These are phyloP conservation scores for Pseudogymnoascus sp. DNA, from an alignment of 2,329 filamentous ascomycete species.

Conservation along the genomic window DNA sequence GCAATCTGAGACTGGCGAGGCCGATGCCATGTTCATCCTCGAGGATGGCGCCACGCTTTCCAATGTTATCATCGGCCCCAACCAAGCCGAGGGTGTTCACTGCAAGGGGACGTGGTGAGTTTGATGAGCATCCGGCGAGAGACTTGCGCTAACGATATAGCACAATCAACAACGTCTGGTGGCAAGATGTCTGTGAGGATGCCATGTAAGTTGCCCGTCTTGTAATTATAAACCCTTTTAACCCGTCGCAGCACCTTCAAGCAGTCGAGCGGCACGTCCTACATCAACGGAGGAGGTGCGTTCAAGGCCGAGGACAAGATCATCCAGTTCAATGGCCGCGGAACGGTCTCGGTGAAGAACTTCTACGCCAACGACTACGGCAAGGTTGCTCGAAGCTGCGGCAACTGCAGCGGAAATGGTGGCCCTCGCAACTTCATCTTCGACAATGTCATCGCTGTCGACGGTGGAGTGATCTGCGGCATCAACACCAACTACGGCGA, in stretches of 20 bases:
- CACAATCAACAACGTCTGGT: constrained; percentile 24
- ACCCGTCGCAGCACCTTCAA: constrained; percentile 25
- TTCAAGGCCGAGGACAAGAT: constrained; percentile 36
- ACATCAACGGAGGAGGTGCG: constrained; percentile 36
- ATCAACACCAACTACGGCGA: constrained; percentile 46
- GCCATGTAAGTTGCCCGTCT: constrained; percentile 10
- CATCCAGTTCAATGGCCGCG: constrained; percentile 36
- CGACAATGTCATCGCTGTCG: constrained; percentile 34
- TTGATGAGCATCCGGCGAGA: too few relatives aligned
- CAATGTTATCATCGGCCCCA: constrained; percentile 45
- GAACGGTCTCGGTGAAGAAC: constrained; percentile 27
- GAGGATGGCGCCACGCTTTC: constrained; percentile 41
- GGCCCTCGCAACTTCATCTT: constrained; percentile 37
- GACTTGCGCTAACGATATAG: constrained; percentile 19
- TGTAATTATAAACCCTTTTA: neutral
- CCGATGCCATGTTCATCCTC: constrained; percentile 43
- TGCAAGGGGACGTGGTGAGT: constrained; percentile 41
- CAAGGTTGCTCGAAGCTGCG: constrained; percentile 43
- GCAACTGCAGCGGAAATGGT: constrained; percentile 36
- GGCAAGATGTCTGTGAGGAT: constrained; percentile 22
- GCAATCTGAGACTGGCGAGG: constrained; percentile 15
- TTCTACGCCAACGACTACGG: constrained; percentile 38
- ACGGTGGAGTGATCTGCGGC: constrained; percentile 36
- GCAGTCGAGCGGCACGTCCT: constrained; percentile 32
- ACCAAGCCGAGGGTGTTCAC: constrained; percentile 43